Conservation (phyloP, 2,329 filamentous ascomycete genomes). For the Dichotomopilus funicola region DNA sequence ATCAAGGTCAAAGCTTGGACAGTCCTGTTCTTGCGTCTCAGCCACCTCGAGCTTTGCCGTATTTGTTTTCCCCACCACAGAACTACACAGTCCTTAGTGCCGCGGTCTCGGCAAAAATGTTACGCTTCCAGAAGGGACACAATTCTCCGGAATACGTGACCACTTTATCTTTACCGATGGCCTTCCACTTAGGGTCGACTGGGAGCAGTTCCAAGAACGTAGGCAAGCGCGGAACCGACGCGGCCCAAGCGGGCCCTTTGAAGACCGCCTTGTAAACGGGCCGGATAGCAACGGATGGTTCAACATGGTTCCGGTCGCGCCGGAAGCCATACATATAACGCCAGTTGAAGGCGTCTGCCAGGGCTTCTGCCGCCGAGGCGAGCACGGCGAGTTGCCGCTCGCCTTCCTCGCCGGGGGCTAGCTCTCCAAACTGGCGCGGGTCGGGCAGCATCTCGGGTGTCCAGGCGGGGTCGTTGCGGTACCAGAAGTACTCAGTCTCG, state of each 20-base stretch:
- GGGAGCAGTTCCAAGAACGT: constrained; percentile 6
- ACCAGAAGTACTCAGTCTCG: constrained; percentile 11
- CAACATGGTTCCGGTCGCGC: constrained; percentile 1
- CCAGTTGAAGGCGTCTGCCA: background rate
- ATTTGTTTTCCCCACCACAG: no score
- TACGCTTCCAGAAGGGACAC: constrained; percentile 8
- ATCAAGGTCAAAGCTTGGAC: no score
- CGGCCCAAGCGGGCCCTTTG: constrained; percentile 5
- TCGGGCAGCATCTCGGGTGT: constrained; percentile 4
- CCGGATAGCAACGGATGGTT: background rate
- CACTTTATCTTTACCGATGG: background rate
- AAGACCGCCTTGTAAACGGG: constrained; percentile 1
- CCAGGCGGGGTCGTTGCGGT: constrained; percentile 1
- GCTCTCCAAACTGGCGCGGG: background rate
- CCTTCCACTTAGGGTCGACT: constrained; percentile 4
- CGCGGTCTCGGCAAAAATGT: background rate
- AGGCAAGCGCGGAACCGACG: constrained; percentile 4
- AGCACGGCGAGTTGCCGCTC: constrained; percentile 2
- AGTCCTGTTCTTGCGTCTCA: no score
- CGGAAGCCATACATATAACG: background rate
- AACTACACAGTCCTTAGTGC: constrained; percentile 2
- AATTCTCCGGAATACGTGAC: constrained; percentile 2
- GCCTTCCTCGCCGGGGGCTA: background rate
- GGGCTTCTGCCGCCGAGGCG: constrained; percentile 3
- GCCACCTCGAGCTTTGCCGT: no score